A percentile compares a stretch with the other conserved stretches of the same genome.
These are phyloP conservation scores for Circinella umbellata DNA, from an alignment of 371 early-diverging fungal genomes.

Conservation along the genomic window DNA sequence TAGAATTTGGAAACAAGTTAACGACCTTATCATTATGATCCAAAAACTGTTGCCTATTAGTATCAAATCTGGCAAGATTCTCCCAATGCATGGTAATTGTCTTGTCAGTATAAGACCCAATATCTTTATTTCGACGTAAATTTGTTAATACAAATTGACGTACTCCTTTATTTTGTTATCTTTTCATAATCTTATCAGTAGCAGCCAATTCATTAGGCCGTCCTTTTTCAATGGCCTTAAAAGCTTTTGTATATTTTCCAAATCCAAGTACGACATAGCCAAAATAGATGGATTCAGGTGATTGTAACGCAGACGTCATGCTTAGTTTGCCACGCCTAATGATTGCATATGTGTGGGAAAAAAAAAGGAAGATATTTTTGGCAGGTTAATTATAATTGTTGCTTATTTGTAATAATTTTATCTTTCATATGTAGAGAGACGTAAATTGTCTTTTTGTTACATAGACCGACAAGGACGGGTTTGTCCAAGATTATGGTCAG, in stretches of 20 bases:
- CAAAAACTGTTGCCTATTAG: slow-evolving; percentile 42
- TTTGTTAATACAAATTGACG: slow-evolving; percentile 92
- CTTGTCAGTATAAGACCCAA: slow-evolving; percentile 55
- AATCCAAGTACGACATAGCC: slow-evolving; percentile 56
- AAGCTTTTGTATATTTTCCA: slow-evolving; percentile 58
- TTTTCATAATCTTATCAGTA: slow-evolving; percentile 75
- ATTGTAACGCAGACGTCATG: slow-evolving; percentile 76
- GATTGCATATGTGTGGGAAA: too few relatives aligned
- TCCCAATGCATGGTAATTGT: slow-evolving; percentile 62
- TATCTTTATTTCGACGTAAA: slow-evolving; percentile 53
- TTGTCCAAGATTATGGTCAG: slow-evolving; percentile 51
- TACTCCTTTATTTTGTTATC: slow-evolving; percentile 58
- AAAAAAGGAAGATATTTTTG: too few relatives aligned
- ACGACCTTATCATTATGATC: slow-evolving; percentile 51
- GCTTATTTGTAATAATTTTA: too few relatives aligned
- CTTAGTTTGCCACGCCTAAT: slow-evolving; percentile 89
- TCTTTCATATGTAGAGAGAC: too few relatives aligned
- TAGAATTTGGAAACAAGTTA: slow-evolving; percentile 69
- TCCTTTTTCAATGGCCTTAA: slow-evolving; percentile 69
- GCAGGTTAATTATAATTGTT: not conserved
- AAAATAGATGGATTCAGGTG: slow-evolving; percentile 43
- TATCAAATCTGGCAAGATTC: slow-evolving; percentile 59
- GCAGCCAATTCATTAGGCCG: slow-evolving; percentile 61
- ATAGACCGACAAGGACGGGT: slow-evolving; percentile 82
- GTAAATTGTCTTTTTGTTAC: slow-evolving; percentile 27